phyloP scores from a whole-genome alignment of 345 rosid species.

The Combretum micranthum region DNA sequence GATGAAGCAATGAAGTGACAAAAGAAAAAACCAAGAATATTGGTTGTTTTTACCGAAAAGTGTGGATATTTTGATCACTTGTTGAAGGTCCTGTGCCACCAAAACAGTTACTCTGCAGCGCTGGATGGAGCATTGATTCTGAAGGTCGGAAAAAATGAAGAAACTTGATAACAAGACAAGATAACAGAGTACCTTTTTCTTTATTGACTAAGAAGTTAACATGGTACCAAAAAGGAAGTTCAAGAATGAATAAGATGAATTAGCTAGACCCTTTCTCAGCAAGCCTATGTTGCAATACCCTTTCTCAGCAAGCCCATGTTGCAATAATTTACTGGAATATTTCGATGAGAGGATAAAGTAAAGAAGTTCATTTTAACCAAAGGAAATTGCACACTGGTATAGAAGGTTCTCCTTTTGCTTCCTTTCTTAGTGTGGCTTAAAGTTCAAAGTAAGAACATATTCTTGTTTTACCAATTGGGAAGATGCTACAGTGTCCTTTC shows the following conservation, averaged over 20 bases:
- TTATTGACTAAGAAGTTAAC: too few species aligned
- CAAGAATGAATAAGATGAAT: too few species aligned
- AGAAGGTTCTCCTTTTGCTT: constrained; percentile 2
- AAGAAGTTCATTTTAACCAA: background rate
- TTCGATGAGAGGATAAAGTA: too few species aligned
- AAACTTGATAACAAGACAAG: background rate
- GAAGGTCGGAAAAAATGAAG: constrained; percentile 17
- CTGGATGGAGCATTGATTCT: constrained; percentile 41
- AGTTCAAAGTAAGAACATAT: constrained; percentile 11
- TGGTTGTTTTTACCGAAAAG: constrained; percentile 45
- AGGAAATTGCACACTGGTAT: background rate
- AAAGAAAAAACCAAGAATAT: background rate
- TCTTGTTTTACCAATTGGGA: constrained; percentile 6
- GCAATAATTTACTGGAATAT: too few species aligned
- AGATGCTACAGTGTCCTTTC: constrained; percentile 5
- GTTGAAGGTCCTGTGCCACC: constrained; percentile 32
- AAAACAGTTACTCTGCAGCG: constrained; percentile 35
- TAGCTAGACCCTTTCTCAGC: too few species aligned
- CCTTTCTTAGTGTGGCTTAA: constrained; percentile 3
- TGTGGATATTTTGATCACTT: constrained; percentile 29
- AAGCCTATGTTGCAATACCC: too few species aligned
- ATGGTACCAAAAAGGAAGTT: too few species aligned
- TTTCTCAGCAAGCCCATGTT: too few species aligned
- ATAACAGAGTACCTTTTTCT: too few species aligned
- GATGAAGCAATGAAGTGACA: background rate